Evolutionary conservation across 2,329 filamentous ascomycete species (phyloP).

Genomic region (Pseudogymnoascus sp.): DNA sequence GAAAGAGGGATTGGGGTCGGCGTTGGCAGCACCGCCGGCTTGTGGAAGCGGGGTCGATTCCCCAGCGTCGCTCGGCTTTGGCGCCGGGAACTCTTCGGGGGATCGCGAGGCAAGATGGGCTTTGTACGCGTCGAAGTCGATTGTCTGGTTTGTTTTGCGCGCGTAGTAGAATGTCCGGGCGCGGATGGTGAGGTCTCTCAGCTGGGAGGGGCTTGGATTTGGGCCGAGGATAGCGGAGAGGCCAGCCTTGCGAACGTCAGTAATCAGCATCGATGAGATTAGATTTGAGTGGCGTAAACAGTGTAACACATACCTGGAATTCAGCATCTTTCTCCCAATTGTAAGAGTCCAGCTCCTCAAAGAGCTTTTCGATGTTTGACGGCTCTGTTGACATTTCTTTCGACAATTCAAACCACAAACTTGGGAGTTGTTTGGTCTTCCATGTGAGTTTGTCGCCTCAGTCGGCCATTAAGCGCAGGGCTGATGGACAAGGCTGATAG

Average conservation of each 20-base stretch:
- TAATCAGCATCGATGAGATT: not conserved
- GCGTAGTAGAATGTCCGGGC: slow-evolving; percentile 64
- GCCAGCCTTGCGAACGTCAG: slow-evolving; percentile 37
- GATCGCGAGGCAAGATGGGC: slow-evolving; percentile 42
- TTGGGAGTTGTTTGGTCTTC: not conserved
- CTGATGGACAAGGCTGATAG: slow-evolving; percentile 10
- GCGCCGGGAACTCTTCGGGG: slow-evolving; percentile 20
- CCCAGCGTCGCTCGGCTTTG: slow-evolving; percentile 12
- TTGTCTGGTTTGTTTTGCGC: slow-evolving; percentile 36
- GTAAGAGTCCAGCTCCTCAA: slow-evolving; percentile 55
- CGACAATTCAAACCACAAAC: not conserved
- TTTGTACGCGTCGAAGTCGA: slow-evolving; percentile 62
- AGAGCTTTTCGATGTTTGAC: slow-evolving; percentile 35
- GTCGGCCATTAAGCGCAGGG: not conserved
- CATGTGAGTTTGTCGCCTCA: not conserved
- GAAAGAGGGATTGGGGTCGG: slow-evolving; percentile 11
- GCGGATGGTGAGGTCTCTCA: slow-evolving; percentile 50
- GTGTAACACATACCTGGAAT: slow-evolving; percentile 45
- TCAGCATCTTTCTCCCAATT: slow-evolving; percentile 58
- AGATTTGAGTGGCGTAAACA: not conserved
- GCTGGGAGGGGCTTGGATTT: slow-evolving; percentile 43
- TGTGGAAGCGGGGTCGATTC: not conserved
- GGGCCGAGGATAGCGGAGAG: slow-evolving; percentile 55
- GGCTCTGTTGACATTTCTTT: slow-evolving; percentile 1
- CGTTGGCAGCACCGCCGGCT: not conserved